Evolutionary conservation across 2,329 filamentous ascomycete genomes (phyloP).

Genomic region (Gaeumannomyces sp.): DNA sequence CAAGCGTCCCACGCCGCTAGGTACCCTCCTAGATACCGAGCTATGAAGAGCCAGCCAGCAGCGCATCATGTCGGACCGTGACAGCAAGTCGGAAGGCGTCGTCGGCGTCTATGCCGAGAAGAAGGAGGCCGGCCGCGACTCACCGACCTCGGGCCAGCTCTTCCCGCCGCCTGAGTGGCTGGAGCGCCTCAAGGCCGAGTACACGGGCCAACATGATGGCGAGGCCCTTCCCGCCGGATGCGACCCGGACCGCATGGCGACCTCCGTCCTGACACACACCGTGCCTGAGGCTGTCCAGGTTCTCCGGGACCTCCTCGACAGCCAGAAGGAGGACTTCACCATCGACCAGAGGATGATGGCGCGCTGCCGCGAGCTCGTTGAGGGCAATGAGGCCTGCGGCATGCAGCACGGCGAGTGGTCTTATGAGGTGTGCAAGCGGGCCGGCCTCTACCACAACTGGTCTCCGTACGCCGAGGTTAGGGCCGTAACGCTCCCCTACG

Average conservation of each 20-base stretch:
- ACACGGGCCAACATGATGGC: conserved; percentile 7
- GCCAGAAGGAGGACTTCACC: conserved; percentile 23
- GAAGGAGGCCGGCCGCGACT: background rate
- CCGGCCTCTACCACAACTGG: conserved; percentile 22
- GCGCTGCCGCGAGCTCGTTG: conserved; percentile 17
- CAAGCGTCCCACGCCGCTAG: background rate
- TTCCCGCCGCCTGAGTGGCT: conserved; percentile 7
- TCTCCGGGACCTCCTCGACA: conserved; percentile 15
- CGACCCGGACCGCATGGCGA: conserved; percentile 6
- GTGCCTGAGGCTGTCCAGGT: conserved; percentile 7
- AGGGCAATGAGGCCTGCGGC: conserved; percentile 21
- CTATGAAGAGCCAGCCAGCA: background rate
- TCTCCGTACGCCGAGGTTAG: conserved; percentile 37
- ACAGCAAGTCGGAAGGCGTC: background rate
- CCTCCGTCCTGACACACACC: conserved; percentile 1
- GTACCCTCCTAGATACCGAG: too few relatives aligned
- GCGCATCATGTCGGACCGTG: background rate
- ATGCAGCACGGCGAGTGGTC: conserved; percentile 23
- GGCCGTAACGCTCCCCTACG: conserved; percentile 30
- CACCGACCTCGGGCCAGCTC: background rate
- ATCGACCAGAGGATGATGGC: conserved; percentile 20
- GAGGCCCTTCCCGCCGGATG: conserved; percentile 8
- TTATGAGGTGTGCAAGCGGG: conserved; percentile 21
- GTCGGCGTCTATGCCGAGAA: background rate
- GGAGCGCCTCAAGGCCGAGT: conserved; percentile 9